A percentile compares a stretch with the other conserved stretches of the same genome.
These are phyloP conservation scores for Fusarium dlaminii DNA, from an alignment of 2,329 filamentous ascomycete genomes.

Conservation along the genomic window DNA sequence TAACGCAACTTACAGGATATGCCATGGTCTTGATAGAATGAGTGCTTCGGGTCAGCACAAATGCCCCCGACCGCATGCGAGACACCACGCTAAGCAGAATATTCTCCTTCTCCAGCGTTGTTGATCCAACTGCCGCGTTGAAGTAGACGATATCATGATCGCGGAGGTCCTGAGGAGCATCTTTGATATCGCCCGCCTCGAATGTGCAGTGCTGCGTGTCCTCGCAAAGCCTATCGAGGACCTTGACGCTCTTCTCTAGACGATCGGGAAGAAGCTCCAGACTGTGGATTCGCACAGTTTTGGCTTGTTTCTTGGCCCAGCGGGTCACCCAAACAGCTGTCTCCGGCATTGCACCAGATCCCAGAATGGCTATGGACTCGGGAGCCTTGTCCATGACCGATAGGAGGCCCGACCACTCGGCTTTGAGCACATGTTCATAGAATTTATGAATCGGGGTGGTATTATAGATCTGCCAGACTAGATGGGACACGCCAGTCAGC, in stretches of 20 bases:
- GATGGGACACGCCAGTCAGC: neutral
- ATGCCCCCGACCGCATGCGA: neutral
- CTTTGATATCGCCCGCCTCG: neutral
- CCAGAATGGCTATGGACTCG: neutral
- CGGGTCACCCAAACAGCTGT: neutral
- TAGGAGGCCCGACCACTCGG: neutral
- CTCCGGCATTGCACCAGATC: neutral
- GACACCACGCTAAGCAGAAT: neutral
- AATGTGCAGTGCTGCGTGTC: neutral
- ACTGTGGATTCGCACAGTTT: neutral
- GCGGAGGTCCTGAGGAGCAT: neutral
- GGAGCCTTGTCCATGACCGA: neutral
- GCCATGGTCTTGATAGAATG: neutral
- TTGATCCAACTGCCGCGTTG: neutral
- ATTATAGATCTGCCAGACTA: neutral
- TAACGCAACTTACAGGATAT: neutral
- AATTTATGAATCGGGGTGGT: neutral
- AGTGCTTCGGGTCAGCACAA: neutral
- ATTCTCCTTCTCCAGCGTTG: neutral
- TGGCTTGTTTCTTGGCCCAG: neutral
- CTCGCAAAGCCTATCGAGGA: neutral
- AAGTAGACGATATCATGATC: neutral
- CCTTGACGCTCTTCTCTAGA: neutral
- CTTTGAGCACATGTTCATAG: neutral
- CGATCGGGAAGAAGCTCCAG: neutral